Percentiles rank a stretch among this genome's conserved stretches.
These are phyloP conservation scores for Hemileia vastatrix DNA, from an alignment of 1,284 basidiomycete species.

Conservation along the genomic window DNA sequence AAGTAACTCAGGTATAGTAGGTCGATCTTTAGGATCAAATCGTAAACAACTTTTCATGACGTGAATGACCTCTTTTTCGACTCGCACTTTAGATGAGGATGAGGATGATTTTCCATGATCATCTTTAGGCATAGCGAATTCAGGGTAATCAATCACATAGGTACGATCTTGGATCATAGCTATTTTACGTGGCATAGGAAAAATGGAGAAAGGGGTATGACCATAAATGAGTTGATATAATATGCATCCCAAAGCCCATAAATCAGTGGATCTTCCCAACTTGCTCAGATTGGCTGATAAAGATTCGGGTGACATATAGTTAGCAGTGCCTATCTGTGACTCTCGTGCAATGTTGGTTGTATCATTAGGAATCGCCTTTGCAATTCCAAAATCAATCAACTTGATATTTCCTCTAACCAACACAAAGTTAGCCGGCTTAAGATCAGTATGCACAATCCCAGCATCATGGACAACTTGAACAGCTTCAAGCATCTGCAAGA, in stretches of 20 bases:
- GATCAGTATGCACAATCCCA: constrained; percentile 90
- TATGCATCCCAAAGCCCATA: constrained; percentile 97
- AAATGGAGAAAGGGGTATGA: constrained; percentile 76
- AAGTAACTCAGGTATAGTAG: constrained; percentile 61
- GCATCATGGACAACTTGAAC: constrained; percentile 91
- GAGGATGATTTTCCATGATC: too few relatives aligned
- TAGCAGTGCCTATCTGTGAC: constrained; percentile 73
- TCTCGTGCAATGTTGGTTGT: constrained; percentile 94
- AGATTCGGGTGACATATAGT: constrained; percentile 92
- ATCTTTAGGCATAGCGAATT: constrained; percentile 57
- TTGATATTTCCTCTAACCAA: constrained; percentile 84
- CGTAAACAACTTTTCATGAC: constrained; percentile 65
- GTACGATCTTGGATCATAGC: constrained; percentile 67
- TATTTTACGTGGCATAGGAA: constrained; percentile 77
- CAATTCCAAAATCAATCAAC: constrained; percentile 92
- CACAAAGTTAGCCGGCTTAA: constrained; percentile 94
- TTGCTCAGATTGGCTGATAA: constrained; percentile 21
- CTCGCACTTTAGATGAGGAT: constrained; percentile 55
- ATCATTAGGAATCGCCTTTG: constrained; percentile 91
- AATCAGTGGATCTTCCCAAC: constrained; percentile 61
- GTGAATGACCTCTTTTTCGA: constrained; percentile 59
- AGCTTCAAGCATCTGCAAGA: constrained; percentile 75
- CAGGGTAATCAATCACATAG: constrained; percentile 65
- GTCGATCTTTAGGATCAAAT: constrained; percentile 63
- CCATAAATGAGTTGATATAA: constrained; percentile 95